Evolutionary conservation across 2,329 filamentous ascomycete species (phyloP), one percentile per base, ranked within the genome.

Genomic region (Apiospora hydei): DNA sequence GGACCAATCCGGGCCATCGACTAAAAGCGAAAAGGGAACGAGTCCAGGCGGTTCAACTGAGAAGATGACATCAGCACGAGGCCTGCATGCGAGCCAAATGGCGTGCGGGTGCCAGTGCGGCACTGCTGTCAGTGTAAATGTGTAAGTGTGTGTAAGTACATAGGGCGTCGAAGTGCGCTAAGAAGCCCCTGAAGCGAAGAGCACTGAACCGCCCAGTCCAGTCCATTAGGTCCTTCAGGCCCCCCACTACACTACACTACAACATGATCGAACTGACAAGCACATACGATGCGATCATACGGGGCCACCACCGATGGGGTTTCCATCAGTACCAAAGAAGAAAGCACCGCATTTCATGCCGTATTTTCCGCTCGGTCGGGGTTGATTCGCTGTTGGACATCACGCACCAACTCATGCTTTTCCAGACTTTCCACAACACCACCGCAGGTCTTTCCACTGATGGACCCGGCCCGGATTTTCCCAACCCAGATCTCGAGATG

Each of bases 61-160:
- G 53, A 8, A 38, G 10, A 61, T 61, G 53, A 61, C 53, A 61
- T 61, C 53, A 61, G 53, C 26, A 61, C 18, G 16, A 38, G 53
- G 30, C 34, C 30, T 61, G 30, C 8, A 38, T 34, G 16, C 16
- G 7, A 34, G 53, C 53, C 53, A 61, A 61, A 21, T 4, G 16
- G 30, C 53, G 10, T 21, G 30, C 53, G 53, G 26, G 7, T 21
- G 34, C 7, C 5, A 38, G 14, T 21, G 46, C 53, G 8, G 53
- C 30, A 21, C 14, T 18, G 6, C 3, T 34, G 53, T 18, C 21
- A 34, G 26, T 7, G 46, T 47, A n/a, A 21, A 18, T 21, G 46
- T 18, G 7, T 21, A 21, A 8, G n/a, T n/a, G 46, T 18, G 18
- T 1, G 5, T 47, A 34, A 34, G 30, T 4, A 26, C 4, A 18